Evolutionary conservation across 805 yeast genomes (phyloP).

Genomic region (Ogataea methylovora): DNA sequence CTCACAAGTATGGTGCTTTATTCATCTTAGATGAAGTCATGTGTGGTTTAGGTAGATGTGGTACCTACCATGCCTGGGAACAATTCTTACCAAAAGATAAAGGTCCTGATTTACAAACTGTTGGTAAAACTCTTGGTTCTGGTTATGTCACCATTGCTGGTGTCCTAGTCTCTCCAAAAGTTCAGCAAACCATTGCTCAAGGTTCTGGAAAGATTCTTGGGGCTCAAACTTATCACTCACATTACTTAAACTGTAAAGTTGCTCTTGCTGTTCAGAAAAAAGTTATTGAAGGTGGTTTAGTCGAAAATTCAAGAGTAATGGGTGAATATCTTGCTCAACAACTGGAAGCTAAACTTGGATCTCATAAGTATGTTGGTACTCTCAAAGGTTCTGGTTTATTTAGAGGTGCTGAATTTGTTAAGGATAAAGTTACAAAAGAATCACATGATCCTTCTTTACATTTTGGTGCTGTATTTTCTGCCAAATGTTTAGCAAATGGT

Average conservation of each 20-base stretch:
- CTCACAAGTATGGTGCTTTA: conserved; percentile 43
- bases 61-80: conserved; percentile 41
- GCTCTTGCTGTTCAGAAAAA: conserved; percentile 41
- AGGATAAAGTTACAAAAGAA: conserved; percentile 38
- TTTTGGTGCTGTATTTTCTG: conserved; percentile 25
- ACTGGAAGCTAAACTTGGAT: conserved; percentile 22
- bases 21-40: conserved; percentile 46
- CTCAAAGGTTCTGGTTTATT: conserved; percentile 50
- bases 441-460: conserved; percentile 28
- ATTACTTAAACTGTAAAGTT: conserved; percentile 38
- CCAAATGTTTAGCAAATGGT: conserved; percentile 31
- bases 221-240: conserved; percentile 47
- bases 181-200: conserved; percentile 27
- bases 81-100: conserved; percentile 24
- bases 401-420: conserved; percentile 46
- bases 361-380: conserved; percentile 35
- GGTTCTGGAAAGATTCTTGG: conserved; percentile 36
- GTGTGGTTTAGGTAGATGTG: conserved; percentile 50
- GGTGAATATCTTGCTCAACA: conserved; percentile 37
- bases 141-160: conserved; percentile 48
- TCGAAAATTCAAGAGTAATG: conserved; percentile 31
- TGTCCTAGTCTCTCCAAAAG: conserved; percentile 34
- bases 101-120: conserved; percentile 42
- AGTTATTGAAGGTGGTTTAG: conserved; percentile 27
- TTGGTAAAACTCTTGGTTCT: conserved; percentile 44